A percentile compares a stretch with the other conserved stretches of the same genome.
Evolutionary conservation across 306 rosid genomes (phyloP).

Genomic region (Geum urbanum): DNA sequence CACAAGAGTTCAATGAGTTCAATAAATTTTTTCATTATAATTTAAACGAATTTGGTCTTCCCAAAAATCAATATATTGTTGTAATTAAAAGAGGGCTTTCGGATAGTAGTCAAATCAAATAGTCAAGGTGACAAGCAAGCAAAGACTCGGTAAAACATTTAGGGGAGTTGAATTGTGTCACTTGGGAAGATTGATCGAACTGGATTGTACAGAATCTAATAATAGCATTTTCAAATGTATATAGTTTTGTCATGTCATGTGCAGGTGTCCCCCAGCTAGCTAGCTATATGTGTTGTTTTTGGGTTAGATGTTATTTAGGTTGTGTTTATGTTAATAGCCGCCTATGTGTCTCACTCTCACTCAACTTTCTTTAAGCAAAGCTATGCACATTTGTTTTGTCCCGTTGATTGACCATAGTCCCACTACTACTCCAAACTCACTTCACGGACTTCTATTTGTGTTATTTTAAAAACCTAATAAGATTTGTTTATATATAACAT

Average conservation of each 20-base stretch:
- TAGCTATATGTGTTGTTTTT: slow-evolving; percentile 33
- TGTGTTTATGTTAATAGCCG: slow-evolving; percentile 26
- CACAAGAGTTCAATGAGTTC: too few species aligned
- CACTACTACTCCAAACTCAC: slow-evolving; percentile 21
- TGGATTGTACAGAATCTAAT: slow-evolving; percentile 22
- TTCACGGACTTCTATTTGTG: slow-evolving; percentile 38
- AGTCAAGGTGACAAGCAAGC: not conserved
- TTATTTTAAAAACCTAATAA: slow-evolving; percentile 25
- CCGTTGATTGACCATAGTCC: slow-evolving; percentile 39
- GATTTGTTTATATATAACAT: slow-evolving; percentile 25
- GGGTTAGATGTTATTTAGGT: slow-evolving; percentile 44
- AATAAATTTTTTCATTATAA: too few species aligned
- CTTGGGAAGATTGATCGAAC: not conserved
- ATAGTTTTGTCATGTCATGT: slow-evolving; percentile 53
- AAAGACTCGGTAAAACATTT: slow-evolving; percentile 11
- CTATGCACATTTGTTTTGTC: slow-evolving; percentile 44
- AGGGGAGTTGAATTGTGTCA: slow-evolving; percentile 23
- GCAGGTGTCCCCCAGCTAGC: slow-evolving; percentile 44
- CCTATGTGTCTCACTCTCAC: slow-evolving; percentile 34
- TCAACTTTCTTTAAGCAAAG: slow-evolving; percentile 12
- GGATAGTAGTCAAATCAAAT: not conserved
- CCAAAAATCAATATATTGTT: too few species aligned
- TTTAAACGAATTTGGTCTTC: too few species aligned
- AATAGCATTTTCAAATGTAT: slow-evolving; percentile 6
- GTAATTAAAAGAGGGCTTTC: too few species aligned